phyloP scores from a whole-genome alignment of 2,329 filamentous ascomycete genomes.

The Tetracladium maxilliforme region DNA sequence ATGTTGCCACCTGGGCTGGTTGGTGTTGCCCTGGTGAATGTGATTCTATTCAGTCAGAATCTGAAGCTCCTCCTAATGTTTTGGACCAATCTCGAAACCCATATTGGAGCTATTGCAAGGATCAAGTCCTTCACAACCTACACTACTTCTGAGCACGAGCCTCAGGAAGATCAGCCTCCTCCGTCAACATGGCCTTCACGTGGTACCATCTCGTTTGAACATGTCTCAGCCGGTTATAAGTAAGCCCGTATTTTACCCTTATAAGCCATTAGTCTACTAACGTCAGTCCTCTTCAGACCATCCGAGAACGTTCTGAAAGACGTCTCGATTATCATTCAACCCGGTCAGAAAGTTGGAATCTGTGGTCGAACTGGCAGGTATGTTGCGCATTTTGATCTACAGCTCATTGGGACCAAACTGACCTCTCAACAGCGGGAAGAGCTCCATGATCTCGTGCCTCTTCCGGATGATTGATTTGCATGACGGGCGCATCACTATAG shows the following conservation, averaged over 20 bases:
- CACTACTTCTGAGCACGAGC: conserved; percentile 8
- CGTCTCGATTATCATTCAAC: conserved; percentile 3
- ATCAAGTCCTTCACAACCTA: conserved; percentile 6
- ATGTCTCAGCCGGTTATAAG: too few relatives aligned
- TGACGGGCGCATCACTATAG: conserved; percentile 24
- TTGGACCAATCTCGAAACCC: conserved; percentile 13
- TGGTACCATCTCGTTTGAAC: too few relatives aligned
- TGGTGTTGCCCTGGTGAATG: conserved; percentile 14
- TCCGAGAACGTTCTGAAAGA: not conserved
- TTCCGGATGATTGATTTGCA: conserved; percentile 30
- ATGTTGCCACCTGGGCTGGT: conserved; percentile 11
- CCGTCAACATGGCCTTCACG: too few relatives aligned
- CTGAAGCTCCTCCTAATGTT: conserved; percentile 8
- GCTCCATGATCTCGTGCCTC: conserved; percentile 28
- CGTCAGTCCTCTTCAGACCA: too few relatives aligned
- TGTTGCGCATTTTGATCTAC: conserved; percentile 3
- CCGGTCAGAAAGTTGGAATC: conserved; percentile 31
- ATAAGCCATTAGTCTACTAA: too few relatives aligned
- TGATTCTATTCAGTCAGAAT: conserved; percentile 11
- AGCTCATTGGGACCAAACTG: not conserved
- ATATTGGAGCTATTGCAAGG: conserved; percentile 10
- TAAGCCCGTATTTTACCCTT: too few relatives aligned
- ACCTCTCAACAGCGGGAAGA: conserved; percentile 26
- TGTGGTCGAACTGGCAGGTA: conserved; percentile 33
- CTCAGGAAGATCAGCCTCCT: not conserved